Base-by-base conservation (phyloP, 192 early-diverging fungal species). In the Coemansia sp. region DNA sequence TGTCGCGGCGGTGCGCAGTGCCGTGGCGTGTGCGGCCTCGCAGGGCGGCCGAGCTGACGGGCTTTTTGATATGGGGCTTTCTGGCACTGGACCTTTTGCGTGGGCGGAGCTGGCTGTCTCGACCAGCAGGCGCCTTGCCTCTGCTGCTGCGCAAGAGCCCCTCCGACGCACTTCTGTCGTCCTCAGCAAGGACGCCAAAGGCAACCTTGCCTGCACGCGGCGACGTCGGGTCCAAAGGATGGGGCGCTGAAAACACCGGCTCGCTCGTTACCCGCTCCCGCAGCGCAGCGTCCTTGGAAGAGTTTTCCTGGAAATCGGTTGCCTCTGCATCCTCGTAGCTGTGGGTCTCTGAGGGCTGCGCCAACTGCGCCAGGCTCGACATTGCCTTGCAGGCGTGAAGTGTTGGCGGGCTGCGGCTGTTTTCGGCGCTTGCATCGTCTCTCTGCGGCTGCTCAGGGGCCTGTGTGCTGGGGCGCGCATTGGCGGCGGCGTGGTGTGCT, bases 311-410 rank as follows among this genome's bases (percentile, higher is more conserved):
- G n/a, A 44, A 18, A 23, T 33, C 24, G 28, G 41, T 23, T 11
- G 13, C 18, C 35, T n/a, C 43, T 13, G 19, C 23, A 25, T 44
- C 23, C 14, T 27, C 10, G 39, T 32, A 35, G 14, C 41, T 42
- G 53, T 41, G 43, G 30, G 18, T 44, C 22, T 23, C 20, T 26
- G 62, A 34, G 30, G 37, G 47, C 1, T 59, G 19, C 17, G 38
- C 44, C 10, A 59, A 58, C 26, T 60, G 70, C 10, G 60, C 53
- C 13, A 73, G 63, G 27, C 70, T 61, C 8, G 70, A 66, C 39
- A 55, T 73, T 4, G 70, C 70, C 41, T 66, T 73, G 46, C 70
- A 73, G 34, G 43, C 45, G 26, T 73, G 70, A 14, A 73, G 70
- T 13, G 14, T 18, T 20, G 46, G 29, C 10, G 46, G 46, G 30